Percentiles rank a stretch among this genome's conserved stretches.
phyloP scores from a whole-genome alignment of 768 basidiomycete genomes.

The Trametes maxima region DNA sequence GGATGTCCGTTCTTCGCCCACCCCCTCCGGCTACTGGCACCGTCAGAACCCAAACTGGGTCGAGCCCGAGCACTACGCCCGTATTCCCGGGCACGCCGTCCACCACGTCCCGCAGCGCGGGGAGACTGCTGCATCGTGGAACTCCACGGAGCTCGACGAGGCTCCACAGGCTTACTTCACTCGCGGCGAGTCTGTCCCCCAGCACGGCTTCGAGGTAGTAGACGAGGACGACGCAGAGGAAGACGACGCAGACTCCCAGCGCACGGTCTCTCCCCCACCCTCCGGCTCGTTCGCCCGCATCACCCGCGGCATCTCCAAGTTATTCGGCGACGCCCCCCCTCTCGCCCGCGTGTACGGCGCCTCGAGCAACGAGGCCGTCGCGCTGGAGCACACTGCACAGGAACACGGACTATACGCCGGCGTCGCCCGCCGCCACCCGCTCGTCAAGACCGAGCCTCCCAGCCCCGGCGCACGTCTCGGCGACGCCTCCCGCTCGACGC shows the following conservation, averaged over 20 bases:
- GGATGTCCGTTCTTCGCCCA: conserved; percentile 19
- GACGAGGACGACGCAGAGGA: conserved; percentile 1
- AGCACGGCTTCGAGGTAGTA: not conserved
- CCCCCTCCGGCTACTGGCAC: conserved; percentile 30
- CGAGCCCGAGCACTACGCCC: conserved; percentile 21
- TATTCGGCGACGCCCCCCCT: conserved; percentile 28
- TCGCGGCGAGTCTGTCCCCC: not conserved
- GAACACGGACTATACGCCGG: conserved; percentile 34
- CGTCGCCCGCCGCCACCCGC: conserved; percentile 20
- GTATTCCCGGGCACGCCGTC: not conserved
- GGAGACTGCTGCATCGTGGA: conserved; percentile 25
- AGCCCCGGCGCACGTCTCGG: not conserved
- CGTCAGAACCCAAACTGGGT: conserved; percentile 40
- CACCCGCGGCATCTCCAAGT: conserved; percentile 23
- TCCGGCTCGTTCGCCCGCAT: conserved; percentile 11
- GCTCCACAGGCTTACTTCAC: not conserved
- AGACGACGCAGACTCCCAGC: conserved; percentile 6
- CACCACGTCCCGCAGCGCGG: conserved; percentile 15
- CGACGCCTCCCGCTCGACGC: not conserved
- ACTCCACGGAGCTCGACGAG: conserved; percentile 30
- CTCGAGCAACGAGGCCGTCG: conserved; percentile 30
- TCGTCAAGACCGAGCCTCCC: conserved; percentile 19
- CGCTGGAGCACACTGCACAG: conserved; percentile 32
- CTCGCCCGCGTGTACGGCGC: conserved; percentile 37
- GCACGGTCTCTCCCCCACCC: conserved; percentile 13